Percentiles rank a stretch among this genome's conserved stretches.
Evolutionary conservation across 768 basidiomycete species (phyloP).

Genomic region (Termitomyces eurrhizus): DNA sequence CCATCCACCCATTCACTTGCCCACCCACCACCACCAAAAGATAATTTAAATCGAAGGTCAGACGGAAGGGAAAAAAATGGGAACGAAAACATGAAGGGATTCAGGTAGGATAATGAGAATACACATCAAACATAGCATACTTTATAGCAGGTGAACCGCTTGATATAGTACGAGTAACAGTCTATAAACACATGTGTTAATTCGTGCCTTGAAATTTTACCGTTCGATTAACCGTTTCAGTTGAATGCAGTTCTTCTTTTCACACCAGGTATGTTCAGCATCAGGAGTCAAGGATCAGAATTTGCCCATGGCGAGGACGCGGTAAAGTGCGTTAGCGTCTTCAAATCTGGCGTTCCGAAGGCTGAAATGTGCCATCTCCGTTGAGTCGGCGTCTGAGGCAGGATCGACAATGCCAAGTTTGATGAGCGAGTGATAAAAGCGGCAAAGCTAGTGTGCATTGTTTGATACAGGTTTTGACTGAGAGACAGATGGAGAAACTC

Average conservation of each 20-base stretch:
- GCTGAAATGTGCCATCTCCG: conserved; percentile 77
- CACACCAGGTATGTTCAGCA: not conserved
- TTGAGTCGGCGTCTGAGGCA: conserved; percentile 59
- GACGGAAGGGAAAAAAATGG: not conserved
- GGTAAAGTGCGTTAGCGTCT: conserved; percentile 73
- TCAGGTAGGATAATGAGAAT: conserved; percentile 3
- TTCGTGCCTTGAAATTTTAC: conserved; percentile 11
- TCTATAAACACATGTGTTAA: conserved; percentile 11
- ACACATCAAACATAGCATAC: conserved; percentile 18
- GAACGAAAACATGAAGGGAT: not conserved
- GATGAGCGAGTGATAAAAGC: conserved; percentile 71
- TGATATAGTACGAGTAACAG: conserved; percentile 7
- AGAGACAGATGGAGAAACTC: conserved; percentile 21
- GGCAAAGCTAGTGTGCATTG: conserved; percentile 54
- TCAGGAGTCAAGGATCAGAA: conserved; percentile 23
- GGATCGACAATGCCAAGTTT: conserved; percentile 63
- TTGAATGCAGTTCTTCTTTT: not conserved
- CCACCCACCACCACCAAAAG: not conserved
- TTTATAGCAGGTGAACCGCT: conserved; percentile 9
- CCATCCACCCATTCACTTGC: not conserved
- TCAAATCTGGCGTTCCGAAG: conserved; percentile 69
- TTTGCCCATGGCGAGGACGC: conserved; percentile 49
- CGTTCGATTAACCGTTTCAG: not conserved
- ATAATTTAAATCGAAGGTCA: not conserved
- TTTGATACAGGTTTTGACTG: not conserved